These are phyloP conservation scores for Synchytrium microbalum DNA, from an alignment of 371 early-diverging fungal species.

Conservation along the genomic window DNA sequence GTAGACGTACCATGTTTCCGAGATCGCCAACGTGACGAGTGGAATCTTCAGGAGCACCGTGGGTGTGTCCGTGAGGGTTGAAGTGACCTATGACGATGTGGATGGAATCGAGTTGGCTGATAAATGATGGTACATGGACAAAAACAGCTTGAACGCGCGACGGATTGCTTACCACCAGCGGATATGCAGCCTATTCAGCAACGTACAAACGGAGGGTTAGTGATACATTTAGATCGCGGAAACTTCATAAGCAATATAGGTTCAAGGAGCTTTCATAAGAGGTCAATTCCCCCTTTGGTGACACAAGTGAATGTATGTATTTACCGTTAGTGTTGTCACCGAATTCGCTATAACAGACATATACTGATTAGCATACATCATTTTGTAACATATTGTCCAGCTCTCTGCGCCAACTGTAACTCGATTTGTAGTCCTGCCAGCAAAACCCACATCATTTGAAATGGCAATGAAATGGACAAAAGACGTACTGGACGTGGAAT, in stretches of 20 bases:
- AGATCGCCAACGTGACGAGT: constrained; percentile 82
- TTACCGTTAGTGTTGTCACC: constrained; percentile 64
- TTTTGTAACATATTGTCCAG: no score
- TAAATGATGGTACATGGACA: background rate
- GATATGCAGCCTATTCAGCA: constrained; percentile 16
- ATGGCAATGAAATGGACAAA: background rate
- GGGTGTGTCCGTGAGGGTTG: constrained; percentile 68
- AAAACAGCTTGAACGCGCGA: background rate
- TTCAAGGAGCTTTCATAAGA: background rate
- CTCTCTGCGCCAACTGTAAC: no score
- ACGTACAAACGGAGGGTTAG: no score
- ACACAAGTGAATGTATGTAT: background rate
- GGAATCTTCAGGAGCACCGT: constrained; percentile 60
- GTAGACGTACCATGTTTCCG: constrained; percentile 78
- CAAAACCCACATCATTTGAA: constrained; percentile 5
- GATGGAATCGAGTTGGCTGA: background rate
- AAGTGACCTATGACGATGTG: constrained; percentile 43
- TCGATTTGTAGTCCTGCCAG: no score
- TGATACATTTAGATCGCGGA: no score
- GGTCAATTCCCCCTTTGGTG: background rate
- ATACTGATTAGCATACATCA: background rate
- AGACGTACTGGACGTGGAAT: constrained; percentile 65
- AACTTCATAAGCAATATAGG: no score
- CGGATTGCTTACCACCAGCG: constrained; percentile 22
- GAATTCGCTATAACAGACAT: constrained; percentile 31